Conservation (phyloP, 2,329 filamentous ascomycete species). For the Penicillium sclerotiorum region DNA sequence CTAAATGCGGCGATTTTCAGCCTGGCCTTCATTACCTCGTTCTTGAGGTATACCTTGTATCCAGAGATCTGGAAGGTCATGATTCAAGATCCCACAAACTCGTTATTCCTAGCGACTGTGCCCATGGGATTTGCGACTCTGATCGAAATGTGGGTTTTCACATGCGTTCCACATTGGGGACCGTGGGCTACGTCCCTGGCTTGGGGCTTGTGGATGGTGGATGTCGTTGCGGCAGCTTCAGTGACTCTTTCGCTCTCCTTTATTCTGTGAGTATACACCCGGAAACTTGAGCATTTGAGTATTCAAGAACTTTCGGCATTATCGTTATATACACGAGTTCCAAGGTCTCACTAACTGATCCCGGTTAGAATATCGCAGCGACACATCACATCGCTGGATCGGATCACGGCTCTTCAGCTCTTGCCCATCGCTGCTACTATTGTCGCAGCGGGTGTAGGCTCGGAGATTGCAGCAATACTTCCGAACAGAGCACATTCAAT, state of each 20-base stretch:
- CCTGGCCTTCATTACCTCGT: constrained; percentile 57
- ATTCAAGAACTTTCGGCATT: too few species aligned
- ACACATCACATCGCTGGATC: constrained; percentile 46
- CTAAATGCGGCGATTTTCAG: constrained; percentile 63
- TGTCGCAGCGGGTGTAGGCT: constrained; percentile 66
- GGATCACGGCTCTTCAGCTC: constrained; percentile 66
- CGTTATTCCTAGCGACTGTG: constrained; percentile 65
- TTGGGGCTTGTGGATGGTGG: constrained; percentile 56
- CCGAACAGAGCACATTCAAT: constrained; percentile 58
- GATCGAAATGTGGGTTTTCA: constrained; percentile 63
- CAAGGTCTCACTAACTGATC: too few species aligned
- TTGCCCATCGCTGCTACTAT: constrained; percentile 69
- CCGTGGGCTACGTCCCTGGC: constrained; percentile 51
- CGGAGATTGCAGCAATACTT: constrained; percentile 64
- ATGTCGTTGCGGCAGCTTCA: constrained; percentile 47
- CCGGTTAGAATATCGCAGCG: constrained; percentile 39
- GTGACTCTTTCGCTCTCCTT: constrained; percentile 54
- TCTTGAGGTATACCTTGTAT: constrained; percentile 63
- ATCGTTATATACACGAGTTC: constrained; percentile 2
- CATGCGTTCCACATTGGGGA: constrained; percentile 61
- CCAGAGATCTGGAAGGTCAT: constrained; percentile 66
- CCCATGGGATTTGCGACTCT: constrained; percentile 68
- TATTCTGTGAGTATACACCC: constrained; percentile 52
- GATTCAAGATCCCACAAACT: constrained; percentile 65
- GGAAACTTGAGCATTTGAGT: too few species aligned